These are phyloP conservation scores for Aspergillus biplanus DNA, from an alignment of 495 filamentous ascomycete genomes.

Conservation along the genomic window DNA sequence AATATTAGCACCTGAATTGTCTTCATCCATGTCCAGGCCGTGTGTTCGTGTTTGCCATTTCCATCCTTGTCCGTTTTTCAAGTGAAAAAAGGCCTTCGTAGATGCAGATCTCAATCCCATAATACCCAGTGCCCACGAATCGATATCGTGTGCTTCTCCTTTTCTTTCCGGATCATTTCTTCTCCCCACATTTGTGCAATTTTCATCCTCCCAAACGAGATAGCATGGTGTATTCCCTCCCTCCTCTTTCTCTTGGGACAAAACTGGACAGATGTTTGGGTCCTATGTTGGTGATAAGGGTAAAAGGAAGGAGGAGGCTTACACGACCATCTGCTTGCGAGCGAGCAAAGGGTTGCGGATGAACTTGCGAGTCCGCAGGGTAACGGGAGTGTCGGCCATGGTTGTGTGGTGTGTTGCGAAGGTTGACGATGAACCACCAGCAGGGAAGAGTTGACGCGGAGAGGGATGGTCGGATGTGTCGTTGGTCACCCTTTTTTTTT, in stretches of 20 bases:
- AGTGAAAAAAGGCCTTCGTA: no score
- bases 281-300: slow-evolving; percentile 1
- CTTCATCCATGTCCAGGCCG: background rate
- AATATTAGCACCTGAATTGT: slow-evolving; percentile 28
- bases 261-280: background rate
- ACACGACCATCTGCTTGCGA: slow-evolving; percentile 99
- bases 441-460: slow-evolving; percentile 27
- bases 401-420: slow-evolving; percentile 53
- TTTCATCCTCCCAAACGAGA: no score
- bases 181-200: no score
- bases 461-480: slow-evolving; percentile 19
- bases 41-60: no score
- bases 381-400: slow-evolving; percentile 93
- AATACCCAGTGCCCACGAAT: no score
- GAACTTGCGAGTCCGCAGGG: slow-evolving; percentile 99
- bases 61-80: no score
- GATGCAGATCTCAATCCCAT: no score
- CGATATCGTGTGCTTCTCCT: no score
- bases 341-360: slow-evolving; percentile 98
- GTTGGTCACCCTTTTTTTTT: slow-evolving; percentile 33
- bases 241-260: slow-evolving; percentile 14
- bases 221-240: no score
- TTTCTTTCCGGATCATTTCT: no score
- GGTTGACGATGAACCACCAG: slow-evolving; percentile 31
- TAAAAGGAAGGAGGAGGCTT: slow-evolving; percentile 49